Conservation (phyloP, 768 basidiomycete species). For the Mycena polygramma region DNA sequence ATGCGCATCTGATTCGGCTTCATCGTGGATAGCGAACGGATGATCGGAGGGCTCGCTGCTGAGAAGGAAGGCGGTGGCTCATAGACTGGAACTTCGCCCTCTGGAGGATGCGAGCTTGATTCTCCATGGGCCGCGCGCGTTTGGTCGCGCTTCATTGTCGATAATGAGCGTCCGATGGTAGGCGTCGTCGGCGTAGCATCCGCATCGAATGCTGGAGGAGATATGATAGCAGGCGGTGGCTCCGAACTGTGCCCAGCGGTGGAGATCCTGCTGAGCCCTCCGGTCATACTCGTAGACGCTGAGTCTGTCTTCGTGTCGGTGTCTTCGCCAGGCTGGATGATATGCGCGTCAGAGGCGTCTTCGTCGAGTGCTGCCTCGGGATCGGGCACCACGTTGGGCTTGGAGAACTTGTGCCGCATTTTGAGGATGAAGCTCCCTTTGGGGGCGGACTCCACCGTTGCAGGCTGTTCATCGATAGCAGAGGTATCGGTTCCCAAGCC, state of each 20-base stretch:
- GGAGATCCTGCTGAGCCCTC: no score
- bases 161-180: no score
- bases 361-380: background rate
- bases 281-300: background rate
- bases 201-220: background rate
- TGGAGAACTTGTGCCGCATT: slow-evolving; percentile 19
- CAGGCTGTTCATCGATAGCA: background rate
- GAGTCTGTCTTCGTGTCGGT: background rate
- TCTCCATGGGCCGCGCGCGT: no score
- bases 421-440: slow-evolving; percentile 8
- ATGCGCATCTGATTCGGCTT: no score
- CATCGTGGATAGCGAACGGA: no score
- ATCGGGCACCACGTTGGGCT: background rate
- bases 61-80: no score
- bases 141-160: no score
- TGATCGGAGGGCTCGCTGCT: no score
- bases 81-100: no score
- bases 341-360: background rate
- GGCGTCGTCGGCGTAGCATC: background rate
- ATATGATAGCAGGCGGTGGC: no score
- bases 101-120: no score
- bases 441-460: background rate
- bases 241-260: no score
- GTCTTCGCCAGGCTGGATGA: background rate
- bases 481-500: background rate